Conservation (phyloP, 2,329 filamentous ascomycete species). For the Colletotrichum kahawae region DNA sequence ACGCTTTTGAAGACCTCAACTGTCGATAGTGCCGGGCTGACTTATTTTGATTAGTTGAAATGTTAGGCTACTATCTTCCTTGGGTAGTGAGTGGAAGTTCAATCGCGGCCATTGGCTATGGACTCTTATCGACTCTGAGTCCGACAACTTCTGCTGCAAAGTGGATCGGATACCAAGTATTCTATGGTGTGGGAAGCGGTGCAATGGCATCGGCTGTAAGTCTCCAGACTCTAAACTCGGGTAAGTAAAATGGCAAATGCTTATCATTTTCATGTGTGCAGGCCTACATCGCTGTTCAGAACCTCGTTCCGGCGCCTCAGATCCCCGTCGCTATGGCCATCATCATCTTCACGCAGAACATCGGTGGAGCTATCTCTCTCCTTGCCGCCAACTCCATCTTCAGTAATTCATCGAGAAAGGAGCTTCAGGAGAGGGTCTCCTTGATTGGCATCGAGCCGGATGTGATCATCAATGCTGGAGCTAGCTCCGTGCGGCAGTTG, state of each 20-base stretch:
- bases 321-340: conserved; percentile 16
- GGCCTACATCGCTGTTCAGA: conserved; percentile 17
- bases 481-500: conserved; percentile 37
- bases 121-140: conserved; percentile 17
- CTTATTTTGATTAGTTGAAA: background rate
- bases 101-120: conserved; percentile 19
- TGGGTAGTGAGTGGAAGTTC: conserved; percentile 16
- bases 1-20: background rate
- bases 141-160: background rate
- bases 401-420: conserved; percentile 33
- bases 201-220: background rate
- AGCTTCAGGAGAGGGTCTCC: conserved; percentile 25
- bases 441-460: background rate
- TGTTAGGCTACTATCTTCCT: conserved; percentile 24
- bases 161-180: conserved; percentile 27
- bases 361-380: conserved; percentile 23
- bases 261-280: background rate
- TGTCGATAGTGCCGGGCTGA: background rate
- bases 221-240: background rate
- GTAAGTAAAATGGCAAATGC: background rate
- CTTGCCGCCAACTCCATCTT: conserved; percentile 26
- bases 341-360: conserved; percentile 9
- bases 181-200: conserved; percentile 21
- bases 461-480: conserved; percentile 44
- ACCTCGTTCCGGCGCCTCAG: background rate